Evolutionary conservation across 306 rosid species (phyloP).

Genomic region (Citrullus mucosospermus): DNA sequence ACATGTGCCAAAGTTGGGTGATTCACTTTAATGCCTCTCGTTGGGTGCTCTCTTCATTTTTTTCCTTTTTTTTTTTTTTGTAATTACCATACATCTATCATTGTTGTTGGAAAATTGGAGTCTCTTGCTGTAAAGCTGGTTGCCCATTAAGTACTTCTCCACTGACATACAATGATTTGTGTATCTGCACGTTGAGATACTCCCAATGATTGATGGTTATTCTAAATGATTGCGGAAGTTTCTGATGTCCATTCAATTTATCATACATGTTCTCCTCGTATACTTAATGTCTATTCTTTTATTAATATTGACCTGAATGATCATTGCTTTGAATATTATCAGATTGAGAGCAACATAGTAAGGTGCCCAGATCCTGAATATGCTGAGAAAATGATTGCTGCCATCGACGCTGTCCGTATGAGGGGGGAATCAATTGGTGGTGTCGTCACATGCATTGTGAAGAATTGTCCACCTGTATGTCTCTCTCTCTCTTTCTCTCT

Average conservation of each 20-base stretch:
- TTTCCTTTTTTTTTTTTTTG: neutral
- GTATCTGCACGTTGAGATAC: neutral
- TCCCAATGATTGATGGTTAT: neutral
- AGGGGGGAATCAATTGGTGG: conserved; percentile 93
- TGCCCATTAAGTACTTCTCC: neutral
- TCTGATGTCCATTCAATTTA: neutral
- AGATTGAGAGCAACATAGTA: conserved; percentile 90
- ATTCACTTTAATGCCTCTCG: neutral
- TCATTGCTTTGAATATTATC: conserved; percentile 10
- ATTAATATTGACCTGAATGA: neutral
- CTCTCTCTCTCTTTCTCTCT: neutral
- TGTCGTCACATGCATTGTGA: conserved; percentile 83
- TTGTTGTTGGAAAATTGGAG: neutral
- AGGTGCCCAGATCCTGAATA: conserved; percentile 92
- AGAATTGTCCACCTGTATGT: conserved; percentile 76
- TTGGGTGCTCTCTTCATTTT: neutral
- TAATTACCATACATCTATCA: neutral
- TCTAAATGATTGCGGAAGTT: neutral
- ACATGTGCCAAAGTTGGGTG: neutral
- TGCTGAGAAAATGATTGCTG: conserved; percentile 93
- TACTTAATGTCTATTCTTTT: neutral
- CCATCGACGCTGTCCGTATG: conserved; percentile 74
- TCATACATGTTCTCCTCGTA: neutral
- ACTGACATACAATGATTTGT: neutral
- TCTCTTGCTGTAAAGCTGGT: neutral